These are phyloP conservation scores for Pythium vanterpoolii DNA, from an alignment of 352 stramenopile genomes.

Conservation along the genomic window DNA sequence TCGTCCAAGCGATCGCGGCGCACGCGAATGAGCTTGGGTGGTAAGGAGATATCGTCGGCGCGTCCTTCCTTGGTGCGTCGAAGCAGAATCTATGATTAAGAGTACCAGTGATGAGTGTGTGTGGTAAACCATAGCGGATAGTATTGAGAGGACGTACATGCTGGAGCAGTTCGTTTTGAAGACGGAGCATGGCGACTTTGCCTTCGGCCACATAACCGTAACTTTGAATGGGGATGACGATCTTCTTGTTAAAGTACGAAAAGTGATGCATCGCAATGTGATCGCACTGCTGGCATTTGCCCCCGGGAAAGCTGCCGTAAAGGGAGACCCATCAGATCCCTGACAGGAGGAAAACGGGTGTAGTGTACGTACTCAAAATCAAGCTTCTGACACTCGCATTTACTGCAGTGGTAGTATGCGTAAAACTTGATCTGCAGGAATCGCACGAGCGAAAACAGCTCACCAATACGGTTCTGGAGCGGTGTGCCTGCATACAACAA, in stretches of 20 bases:
- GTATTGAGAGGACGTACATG: slow-evolving; percentile 49
- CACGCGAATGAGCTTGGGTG: slow-evolving; percentile 86
- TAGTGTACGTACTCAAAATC: slow-evolving; percentile 90
- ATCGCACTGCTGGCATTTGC: slow-evolving; percentile 90
- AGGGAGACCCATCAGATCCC: background rate
- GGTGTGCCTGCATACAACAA: slow-evolving; percentile 73
- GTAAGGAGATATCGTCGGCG: slow-evolving; percentile 92
- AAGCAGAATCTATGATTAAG: slow-evolving; percentile 88
- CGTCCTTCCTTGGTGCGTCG: slow-evolving; percentile 97
- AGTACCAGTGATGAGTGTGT: background rate
- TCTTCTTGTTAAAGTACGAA: slow-evolving; percentile 98
- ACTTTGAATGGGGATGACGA: slow-evolving; percentile 98
- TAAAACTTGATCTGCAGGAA: slow-evolving; percentile 97
- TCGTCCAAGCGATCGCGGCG: slow-evolving; percentile 84
- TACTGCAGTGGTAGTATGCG: slow-evolving; percentile 97
- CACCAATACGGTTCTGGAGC: slow-evolving; percentile 93
- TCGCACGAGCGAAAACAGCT: slow-evolving; percentile 97
- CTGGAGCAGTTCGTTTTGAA: slow-evolving; percentile 93
- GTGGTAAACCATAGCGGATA: too few species aligned
- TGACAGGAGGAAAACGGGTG: background rate
- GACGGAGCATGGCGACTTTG: slow-evolving; percentile 93
- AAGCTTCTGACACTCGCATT: slow-evolving; percentile 94
- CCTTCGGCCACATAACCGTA: slow-evolving; percentile 93
- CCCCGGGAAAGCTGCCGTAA: slow-evolving; percentile 43
- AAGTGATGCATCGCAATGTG: slow-evolving; percentile 96